Conservation (phyloP, 2,329 filamentous ascomycete species). For the Neofusicoccum parvum region DNA sequence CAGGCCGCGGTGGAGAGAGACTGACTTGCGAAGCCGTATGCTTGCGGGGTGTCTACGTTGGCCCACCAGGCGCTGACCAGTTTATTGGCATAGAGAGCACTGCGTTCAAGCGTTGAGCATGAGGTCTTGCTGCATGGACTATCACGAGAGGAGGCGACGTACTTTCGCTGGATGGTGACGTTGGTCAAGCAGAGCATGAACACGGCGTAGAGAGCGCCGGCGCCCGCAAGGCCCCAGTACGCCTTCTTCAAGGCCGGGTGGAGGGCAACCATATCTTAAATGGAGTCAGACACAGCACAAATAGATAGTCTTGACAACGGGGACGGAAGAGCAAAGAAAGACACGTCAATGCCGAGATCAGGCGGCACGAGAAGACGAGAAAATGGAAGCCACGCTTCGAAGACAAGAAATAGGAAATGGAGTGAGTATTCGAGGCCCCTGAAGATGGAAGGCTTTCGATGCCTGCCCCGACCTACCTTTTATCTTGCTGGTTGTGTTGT, state of each 20-base stretch:
- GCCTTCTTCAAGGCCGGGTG: constrained; percentile 36
- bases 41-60: constrained; percentile 74
- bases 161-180: constrained; percentile 80
- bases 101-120: constrained; percentile 39
- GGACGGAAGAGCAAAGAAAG: not conserved
- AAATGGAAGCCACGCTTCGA: not conserved
- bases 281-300: not conserved
- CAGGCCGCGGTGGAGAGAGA: not conserved
- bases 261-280: constrained; percentile 30
- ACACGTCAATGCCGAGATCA: constrained; percentile 9
- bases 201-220: constrained; percentile 66
- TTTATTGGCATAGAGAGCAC: constrained; percentile 81
- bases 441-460: too few species aligned
- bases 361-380: not conserved
- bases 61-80: constrained; percentile 72
- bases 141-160: constrained; percentile 38
- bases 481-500: not conserved
- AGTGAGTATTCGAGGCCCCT: too few species aligned
- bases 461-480: not conserved
- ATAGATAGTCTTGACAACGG: not conserved
- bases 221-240: constrained; percentile 46
- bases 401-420: not conserved
- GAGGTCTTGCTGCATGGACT: not conserved
- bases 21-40: constrained; percentile 81
- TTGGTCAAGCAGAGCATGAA: constrained; percentile 68